Evolutionary conservation across 2,329 filamentous ascomycete genomes (phyloP).

Genomic region (Curvularia eragrostidis): DNA sequence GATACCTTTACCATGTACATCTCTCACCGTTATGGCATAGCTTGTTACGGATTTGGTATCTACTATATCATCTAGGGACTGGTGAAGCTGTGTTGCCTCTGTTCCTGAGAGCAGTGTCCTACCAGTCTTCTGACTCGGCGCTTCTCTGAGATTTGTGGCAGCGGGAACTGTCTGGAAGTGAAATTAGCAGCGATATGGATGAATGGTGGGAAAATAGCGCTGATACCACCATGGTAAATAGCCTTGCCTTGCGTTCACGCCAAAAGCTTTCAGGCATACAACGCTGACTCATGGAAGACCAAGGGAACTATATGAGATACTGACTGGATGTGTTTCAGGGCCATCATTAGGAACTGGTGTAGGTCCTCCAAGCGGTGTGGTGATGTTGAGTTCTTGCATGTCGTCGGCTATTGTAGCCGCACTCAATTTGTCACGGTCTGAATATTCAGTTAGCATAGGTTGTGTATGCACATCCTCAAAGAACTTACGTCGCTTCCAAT

Average conservation of each 20-base stretch:
- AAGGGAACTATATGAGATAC: not conserved
- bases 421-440: constrained; percentile 45
- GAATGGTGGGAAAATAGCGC: too few relatives aligned
- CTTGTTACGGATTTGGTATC: constrained; percentile 48
- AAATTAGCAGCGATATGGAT: not conserved
- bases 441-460: constrained; percentile 1
- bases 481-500: constrained; percentile 42
- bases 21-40: constrained; percentile 46
- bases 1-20: constrained; percentile 43
- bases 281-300: not conserved
- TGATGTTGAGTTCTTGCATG: not conserved
- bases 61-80: constrained; percentile 47
- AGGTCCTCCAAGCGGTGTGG: constrained; percentile 11
- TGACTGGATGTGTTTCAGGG: constrained; percentile 16
- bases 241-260: too few relatives aligned
- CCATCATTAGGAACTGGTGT: constrained; percentile 21
- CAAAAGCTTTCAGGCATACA: too few relatives aligned
- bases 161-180: constrained; percentile 1
- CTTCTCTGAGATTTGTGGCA: constrained; percentile 18
- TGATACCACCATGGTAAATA: too few relatives aligned
- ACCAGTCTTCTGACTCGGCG: constrained; percentile 42
- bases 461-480: not conserved
- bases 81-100: constrained; percentile 47
- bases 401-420: constrained; percentile 35
- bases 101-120: constrained; percentile 48